These are phyloP conservation scores for Pyrenochaeta sp. DNA, from an alignment of 2,329 filamentous ascomycete genomes.

Conservation along the genomic window DNA sequence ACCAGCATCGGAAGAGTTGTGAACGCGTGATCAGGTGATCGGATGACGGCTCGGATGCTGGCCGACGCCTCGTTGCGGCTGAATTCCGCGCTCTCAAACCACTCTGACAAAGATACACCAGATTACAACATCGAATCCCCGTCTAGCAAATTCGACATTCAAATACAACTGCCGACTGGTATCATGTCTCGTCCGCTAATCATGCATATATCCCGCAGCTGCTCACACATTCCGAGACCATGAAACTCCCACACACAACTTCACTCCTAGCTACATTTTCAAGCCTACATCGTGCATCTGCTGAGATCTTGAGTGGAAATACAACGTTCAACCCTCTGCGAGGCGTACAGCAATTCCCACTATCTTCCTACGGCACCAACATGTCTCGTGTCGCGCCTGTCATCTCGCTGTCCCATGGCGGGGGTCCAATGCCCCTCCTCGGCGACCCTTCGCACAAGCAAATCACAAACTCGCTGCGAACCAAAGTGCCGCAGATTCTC, in stretches of 20 bases:
- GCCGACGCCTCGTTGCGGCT: slow-evolving; percentile 17
- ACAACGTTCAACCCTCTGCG: slow-evolving; percentile 33
- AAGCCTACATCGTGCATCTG: slow-evolving; percentile 11
- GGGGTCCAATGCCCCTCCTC: slow-evolving; percentile 65
- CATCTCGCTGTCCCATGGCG: slow-evolving; percentile 50
- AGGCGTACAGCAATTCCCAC: slow-evolving; percentile 35
- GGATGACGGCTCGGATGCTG: background rate
- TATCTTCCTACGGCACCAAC: slow-evolving; percentile 28
- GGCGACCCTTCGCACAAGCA: slow-evolving; percentile 61
- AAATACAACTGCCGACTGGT: slow-evolving; percentile 13
- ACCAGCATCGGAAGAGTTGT: too few relatives aligned
- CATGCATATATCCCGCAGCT: slow-evolving; percentile 3
- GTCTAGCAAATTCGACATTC: slow-evolving; percentile 1
- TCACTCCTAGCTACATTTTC: slow-evolving; percentile 20
- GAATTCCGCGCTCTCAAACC: slow-evolving; percentile 28
- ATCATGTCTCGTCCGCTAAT: slow-evolving; percentile 4
- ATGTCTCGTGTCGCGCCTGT: slow-evolving; percentile 49
- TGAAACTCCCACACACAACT: slow-evolving; percentile 22
- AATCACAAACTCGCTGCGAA: slow-evolving; percentile 61
- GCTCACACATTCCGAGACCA: slow-evolving; percentile 10
- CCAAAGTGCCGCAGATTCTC: slow-evolving; percentile 63
- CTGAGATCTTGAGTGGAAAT: slow-evolving; percentile 18
- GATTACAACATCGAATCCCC: background rate
- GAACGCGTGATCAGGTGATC: slow-evolving; percentile 16
- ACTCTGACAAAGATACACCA: slow-evolving; percentile 24